Evolutionary conservation across 768 basidiomycete species (phyloP).

Genomic region (Hydnum rufescens): DNA sequence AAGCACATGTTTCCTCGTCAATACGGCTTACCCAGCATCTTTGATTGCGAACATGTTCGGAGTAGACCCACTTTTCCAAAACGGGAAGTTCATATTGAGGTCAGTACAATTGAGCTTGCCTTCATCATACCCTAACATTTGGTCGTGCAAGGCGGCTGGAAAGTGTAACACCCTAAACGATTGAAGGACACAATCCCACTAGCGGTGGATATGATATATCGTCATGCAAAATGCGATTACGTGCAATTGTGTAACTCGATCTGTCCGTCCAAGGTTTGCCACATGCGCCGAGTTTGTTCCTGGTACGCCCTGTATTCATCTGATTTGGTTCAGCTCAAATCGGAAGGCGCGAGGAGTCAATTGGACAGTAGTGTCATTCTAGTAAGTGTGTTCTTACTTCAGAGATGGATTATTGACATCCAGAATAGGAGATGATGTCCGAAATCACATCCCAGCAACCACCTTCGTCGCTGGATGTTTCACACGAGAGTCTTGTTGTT

Average conservation of each 20-base stretch:
- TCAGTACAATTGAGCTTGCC: no score
- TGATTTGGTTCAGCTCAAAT: no score
- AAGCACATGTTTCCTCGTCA: conserved; percentile 79
- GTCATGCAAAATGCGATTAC: conserved; percentile 52
- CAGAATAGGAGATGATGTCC: conserved; percentile 49
- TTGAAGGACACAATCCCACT: conserved; percentile 34
- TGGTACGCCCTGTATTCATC: no score
- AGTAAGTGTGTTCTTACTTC: conserved; percentile 20
- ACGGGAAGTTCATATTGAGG: conserved; percentile 19
- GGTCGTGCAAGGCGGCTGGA: no score
- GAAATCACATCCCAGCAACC: conserved; percentile 26
- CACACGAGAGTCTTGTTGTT: conserved; percentile 27
- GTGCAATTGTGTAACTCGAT: conserved; percentile 33
- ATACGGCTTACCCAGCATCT: conserved; percentile 45
- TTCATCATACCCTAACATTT: no score
- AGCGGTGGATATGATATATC: conserved; percentile 41
- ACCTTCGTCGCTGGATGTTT: conserved; percentile 27
- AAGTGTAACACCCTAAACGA: conserved; percentile 49
- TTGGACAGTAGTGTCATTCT: no score
- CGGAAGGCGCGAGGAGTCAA: no score
- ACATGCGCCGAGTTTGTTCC: no score
- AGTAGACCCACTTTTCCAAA: not conserved
- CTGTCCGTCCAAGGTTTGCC: conserved; percentile 63
- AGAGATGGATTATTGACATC: not conserved
- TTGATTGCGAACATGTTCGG: conserved; percentile 15